Evolutionary conservation across 345 rosid genomes (phyloP), one percentile per base, ranked within the genome.

Genomic region (Citrus glauca): DNA sequence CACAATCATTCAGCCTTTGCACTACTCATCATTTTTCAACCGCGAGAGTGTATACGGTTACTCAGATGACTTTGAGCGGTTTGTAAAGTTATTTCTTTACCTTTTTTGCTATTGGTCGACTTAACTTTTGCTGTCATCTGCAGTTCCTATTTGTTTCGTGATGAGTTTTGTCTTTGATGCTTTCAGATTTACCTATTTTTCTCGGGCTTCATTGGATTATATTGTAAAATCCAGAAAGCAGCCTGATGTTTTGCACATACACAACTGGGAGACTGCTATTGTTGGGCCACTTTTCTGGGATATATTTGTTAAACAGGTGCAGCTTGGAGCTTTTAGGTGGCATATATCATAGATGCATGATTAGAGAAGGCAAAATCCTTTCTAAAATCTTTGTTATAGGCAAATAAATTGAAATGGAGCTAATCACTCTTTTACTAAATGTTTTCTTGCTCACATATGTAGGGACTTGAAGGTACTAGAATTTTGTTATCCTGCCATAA

Each of bases 211-310:
- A 20, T 79, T 93, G 90, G 98, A 93, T 81, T 90, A 87, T 79
- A 85, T 93, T 77, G 87, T 87, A 76, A 92, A 92, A 87, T 88
- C 92, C 75, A 93, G 95, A 78, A 93, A 93, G 86, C 89, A 73
- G 84, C 98, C 98, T 73, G 98, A 93, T 90, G 89, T 93, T 38
- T 79, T 93, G 40, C 98, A 93, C 82, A 87, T 93, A 74, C 98
- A 93, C 80, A 84, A 92, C 78, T 91, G 95, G 94, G 88, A 93
- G 89, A 92, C 98, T 84, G 91, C 98, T 75, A 77, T 93, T 69
- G 87, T 90, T 79, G 98, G 93, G 82, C 97, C 98, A 48, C 87
- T 93, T 76, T 93, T 93, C 83, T 93, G 98, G 98, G 98, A 93
- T 84, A 83, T 90, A 66, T 92, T 90, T 86, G 93, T 80, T 71